These are phyloP conservation scores for Pseudogymnoascus sp. DNA, from an alignment of 2,329 filamentous ascomycete genomes.

Conservation along the genomic window DNA sequence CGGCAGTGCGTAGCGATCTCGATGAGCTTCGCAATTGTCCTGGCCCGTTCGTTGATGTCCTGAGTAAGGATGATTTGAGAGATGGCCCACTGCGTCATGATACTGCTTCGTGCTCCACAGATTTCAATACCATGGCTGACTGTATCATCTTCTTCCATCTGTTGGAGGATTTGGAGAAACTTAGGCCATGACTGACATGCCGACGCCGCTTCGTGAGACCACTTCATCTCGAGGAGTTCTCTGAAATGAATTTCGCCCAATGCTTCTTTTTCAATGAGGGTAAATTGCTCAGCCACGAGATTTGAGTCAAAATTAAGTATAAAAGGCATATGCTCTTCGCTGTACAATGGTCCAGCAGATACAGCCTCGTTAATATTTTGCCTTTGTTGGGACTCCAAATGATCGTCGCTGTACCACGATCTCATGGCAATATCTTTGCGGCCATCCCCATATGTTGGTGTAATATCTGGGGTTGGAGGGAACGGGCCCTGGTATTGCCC, in stretches of 20 bases:
- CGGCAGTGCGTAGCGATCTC: constrained; percentile 74
- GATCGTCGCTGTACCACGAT: constrained; percentile 5
- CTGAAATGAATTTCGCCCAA: constrained; percentile 85
- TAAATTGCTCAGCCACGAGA: constrained; percentile 73
- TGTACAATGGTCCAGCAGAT: background rate
- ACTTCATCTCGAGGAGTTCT: constrained; percentile 75
- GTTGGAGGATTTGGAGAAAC: constrained; percentile 65
- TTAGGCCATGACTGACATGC: constrained; percentile 73
- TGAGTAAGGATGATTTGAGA: constrained; percentile 73
- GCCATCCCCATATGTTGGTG: constrained; percentile 18
- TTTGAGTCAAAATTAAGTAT: constrained; percentile 75
- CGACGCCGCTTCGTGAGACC: constrained; percentile 60
- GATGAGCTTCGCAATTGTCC: constrained; percentile 73
- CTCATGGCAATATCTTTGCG: background rate
- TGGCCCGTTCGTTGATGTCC: constrained; percentile 62
- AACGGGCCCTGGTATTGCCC: constrained; percentile 16
- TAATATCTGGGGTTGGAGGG: constrained; percentile 26
- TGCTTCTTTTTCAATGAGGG: constrained; percentile 78
- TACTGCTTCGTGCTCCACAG: constrained; percentile 78
- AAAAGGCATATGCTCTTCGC: constrained; percentile 59
- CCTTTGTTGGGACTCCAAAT: background rate
- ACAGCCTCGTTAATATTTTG: constrained; percentile 1
- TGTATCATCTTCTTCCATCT: constrained; percentile 33
- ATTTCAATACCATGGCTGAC: constrained; percentile 59
- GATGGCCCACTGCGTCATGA: constrained; percentile 81